Evolutionary conservation across 345 rosid genomes (phyloP).

Genomic region (Mallotus nudiflorus): DNA sequence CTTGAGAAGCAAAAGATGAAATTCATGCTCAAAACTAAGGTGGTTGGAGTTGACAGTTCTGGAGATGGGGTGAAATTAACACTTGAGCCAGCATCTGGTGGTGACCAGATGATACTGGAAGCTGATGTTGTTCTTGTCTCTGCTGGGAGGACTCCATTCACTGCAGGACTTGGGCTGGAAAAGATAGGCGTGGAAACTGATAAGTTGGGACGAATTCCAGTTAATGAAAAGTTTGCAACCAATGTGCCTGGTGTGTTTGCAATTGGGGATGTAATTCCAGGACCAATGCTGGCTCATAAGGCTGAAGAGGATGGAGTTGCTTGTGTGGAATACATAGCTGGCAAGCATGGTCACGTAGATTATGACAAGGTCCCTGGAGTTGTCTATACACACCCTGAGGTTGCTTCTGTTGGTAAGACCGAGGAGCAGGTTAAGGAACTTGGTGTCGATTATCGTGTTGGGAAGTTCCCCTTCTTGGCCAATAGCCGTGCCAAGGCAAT

Average conservation of each 20-base stretch:
- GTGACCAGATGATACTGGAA: conserved; percentile 78
- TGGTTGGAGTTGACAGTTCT: conserved; percentile 75
- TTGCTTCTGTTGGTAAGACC: conserved; percentile 94
- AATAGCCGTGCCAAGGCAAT: conserved; percentile 99
- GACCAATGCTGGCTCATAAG: conserved; percentile 99
- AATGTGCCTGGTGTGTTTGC: conserved; percentile 86
- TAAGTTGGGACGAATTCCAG: conserved; percentile 75
- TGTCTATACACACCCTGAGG: conserved; percentile 97
- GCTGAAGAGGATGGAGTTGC: conserved; percentile 99
- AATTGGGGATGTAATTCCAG: conserved; percentile 97
- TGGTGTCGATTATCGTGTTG: conserved; percentile 74
- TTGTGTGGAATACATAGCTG: conserved; percentile 94
- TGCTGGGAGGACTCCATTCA: conserved; percentile 90
- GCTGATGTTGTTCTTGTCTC: conserved; percentile 98
- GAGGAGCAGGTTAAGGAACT: conserved; percentile 94
- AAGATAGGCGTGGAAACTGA: conserved; percentile 92
- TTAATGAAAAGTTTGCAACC: conserved; percentile 74
- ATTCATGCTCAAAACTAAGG: conserved; percentile 98
- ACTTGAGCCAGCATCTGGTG: conserved; percentile 88
- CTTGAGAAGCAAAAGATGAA: conserved; percentile 99
- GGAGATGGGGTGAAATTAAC: conserved; percentile 79
- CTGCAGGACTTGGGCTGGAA: conserved; percentile 87
- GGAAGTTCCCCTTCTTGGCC: conserved; percentile 97
- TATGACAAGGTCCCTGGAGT: conserved; percentile 98
- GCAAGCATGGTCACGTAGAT: conserved; percentile 95